Conservation (phyloP, 2,329 filamentous ascomycete species). For the Biscogniauxia sp. region DNA sequence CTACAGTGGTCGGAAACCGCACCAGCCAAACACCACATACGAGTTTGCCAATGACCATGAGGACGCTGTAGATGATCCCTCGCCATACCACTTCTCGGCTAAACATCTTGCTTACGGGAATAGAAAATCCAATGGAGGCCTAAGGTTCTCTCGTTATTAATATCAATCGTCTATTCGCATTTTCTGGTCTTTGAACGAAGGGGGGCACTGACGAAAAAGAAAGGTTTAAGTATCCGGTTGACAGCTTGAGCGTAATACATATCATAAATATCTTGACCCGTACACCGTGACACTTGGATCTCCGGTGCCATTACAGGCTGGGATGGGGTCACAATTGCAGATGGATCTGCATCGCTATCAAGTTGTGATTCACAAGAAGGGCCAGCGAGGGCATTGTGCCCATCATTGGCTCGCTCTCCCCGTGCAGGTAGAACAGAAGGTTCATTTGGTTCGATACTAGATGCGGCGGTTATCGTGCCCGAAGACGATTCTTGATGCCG, state of each 20-base stretch:
- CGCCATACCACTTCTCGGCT: constrained; percentile 63
- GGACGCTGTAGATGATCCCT: constrained; percentile 66
- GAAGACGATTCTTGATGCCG: not conserved
- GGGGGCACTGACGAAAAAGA: constrained; percentile 63
- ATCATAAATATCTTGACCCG: constrained; percentile 32
- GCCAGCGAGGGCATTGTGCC: constrained; percentile 3
- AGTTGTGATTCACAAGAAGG: not conserved
- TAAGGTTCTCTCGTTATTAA: constrained; percentile 18
- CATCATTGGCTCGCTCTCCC: not conserved
- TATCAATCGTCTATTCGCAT: too few relatives aligned
- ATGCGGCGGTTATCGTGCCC: not conserved
- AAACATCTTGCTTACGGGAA: constrained; percentile 72
- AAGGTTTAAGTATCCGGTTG: constrained; percentile 59
- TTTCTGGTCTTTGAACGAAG: not conserved
- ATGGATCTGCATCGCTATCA: not conserved
- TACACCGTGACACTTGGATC: constrained; percentile 1
- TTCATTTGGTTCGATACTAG: not conserved
- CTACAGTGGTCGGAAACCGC: constrained; percentile 29
- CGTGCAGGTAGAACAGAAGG: not conserved
- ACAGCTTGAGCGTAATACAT: constrained; percentile 40
- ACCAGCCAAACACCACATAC: constrained; percentile 59
- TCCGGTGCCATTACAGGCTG: not conserved
- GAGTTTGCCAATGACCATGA: constrained; percentile 67
- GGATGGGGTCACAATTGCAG: not conserved
- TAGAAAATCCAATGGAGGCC: constrained; percentile 71